Base-by-base conservation (phyloP, 805 yeast species). In the Cyberlindnera mrakii region DNA sequence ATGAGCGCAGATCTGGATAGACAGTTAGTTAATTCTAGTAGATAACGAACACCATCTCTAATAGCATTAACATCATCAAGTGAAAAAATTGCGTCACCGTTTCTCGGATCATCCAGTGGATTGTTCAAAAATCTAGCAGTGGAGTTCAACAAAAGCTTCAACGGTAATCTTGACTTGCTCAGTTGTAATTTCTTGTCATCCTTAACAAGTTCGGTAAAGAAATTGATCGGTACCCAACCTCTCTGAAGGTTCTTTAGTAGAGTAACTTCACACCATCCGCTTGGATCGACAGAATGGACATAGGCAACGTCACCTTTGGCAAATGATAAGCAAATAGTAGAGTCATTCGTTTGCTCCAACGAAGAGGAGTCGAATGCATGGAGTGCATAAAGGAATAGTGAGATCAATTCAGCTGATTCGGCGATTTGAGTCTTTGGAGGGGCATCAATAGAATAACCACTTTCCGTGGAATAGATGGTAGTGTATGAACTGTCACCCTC, bases 181-280 rank as follows among this genome's bases (percentile, higher is more conserved):
- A 85, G 59, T 23, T 84, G 83, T n/a, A 57, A 58, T 45, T 75
- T 68, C n/a, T n/a, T 11, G 3, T 49, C 54, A 10, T 61, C 58
- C 10, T 60, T 62, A 4, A 78, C 54, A 4, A 66, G 58, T 45
- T 67, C 71, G 5, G 80, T 65, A 54, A 85, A 85, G 63, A 82
- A 85, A 57, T 85, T 85, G 73, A 85, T 80, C 3, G 95, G 95
- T 15, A 85, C 86, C 95, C 95, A 85, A 15, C 95, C 95, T 48
- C 88, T 65, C 52, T 73, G 72, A 40, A 80, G 66, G 13, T 80
- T 68, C 43, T 77, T 80, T 8, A 85, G 63, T 32, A 84, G 56
- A 0, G 90, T 85, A 3, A 85, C 93, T 59, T 85, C 95, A 46
- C 90, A 91, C 95, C 95, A 85, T 0, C 93, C 95, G 17, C 88